phyloP scores from a whole-genome alignment of 306 rosid species.

The Acmispon strigosus region DNA sequence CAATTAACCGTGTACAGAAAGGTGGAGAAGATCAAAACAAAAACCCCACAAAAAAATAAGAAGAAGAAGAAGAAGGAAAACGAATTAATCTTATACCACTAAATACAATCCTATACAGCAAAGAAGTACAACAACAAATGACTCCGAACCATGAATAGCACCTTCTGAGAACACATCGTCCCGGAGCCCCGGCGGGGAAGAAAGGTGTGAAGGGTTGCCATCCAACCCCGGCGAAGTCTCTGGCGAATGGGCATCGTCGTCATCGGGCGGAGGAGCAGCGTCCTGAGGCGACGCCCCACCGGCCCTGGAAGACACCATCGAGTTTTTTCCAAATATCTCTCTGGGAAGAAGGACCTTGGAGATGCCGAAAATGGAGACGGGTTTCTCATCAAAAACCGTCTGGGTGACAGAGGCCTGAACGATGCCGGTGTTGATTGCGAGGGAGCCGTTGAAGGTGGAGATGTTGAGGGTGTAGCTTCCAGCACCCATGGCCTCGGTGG shows the following conservation, averaged over 20 bases:
- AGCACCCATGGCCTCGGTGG: slow-evolving; percentile 88
- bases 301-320: background rate
- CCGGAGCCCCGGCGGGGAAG: slow-evolving; percentile 67
- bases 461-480: slow-evolving; percentile 84
- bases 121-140: slow-evolving; percentile 32
- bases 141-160: slow-evolving; percentile 20
- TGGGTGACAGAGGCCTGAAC: slow-evolving; percentile 72
- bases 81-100: slow-evolving; percentile 49
- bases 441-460: slow-evolving; percentile 66
- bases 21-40: slow-evolving; percentile 33
- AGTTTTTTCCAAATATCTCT: slow-evolving; percentile 69
- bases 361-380: slow-evolving; percentile 87
- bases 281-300: background rate
- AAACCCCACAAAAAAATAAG: slow-evolving; percentile 40
- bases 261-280: slow-evolving; percentile 48
- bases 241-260: slow-evolving; percentile 39
- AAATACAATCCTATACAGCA: slow-evolving; percentile 76
- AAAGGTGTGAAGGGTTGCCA: slow-evolving; percentile 51
- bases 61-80: slow-evolving; percentile 24
- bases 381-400: slow-evolving; percentile 90
- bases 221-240: slow-evolving; percentile 34
- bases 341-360: slow-evolving; percentile 75
- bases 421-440: slow-evolving; percentile 76
- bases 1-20: slow-evolving; percentile 44
- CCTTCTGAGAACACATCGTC: slow-evolving; percentile 44